Evolutionary conservation across 768 basidiomycete species (phyloP).

Genomic region (Filobasidium wieringae): DNA sequence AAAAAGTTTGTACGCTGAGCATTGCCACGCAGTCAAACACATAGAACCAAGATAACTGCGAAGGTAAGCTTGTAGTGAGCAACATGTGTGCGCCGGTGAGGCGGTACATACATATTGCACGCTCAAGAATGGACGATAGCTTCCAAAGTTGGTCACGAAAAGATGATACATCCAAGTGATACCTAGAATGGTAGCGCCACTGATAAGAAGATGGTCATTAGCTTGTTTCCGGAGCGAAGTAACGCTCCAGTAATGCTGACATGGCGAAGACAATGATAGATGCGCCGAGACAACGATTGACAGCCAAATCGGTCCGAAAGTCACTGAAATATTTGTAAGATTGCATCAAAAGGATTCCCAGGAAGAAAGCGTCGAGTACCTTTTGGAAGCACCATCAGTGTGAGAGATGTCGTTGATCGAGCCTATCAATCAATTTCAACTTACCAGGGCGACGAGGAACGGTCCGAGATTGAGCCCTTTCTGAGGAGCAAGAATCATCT

Average conservation of each 20-base stretch:
- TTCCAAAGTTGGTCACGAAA: conserved; percentile 3
- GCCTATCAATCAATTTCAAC: background rate
- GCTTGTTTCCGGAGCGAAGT: background rate
- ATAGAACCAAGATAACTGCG: conserved; percentile 11
- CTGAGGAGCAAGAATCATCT: background rate
- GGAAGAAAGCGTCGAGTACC: conserved; percentile 9
- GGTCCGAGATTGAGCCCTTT: conserved; percentile 6
- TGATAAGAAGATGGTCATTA: background rate
- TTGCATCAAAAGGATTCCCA: conserved; percentile 8
- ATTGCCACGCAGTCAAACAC: conserved; percentile 4
- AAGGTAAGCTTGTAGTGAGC: background rate
- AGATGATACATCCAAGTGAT: conserved; percentile 7
- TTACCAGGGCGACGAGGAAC: conserved; percentile 5
- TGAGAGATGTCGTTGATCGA: background rate
- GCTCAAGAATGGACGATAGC: conserved; percentile 2
- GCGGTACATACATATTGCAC: background rate
- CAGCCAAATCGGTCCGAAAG: background rate
- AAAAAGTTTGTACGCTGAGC: conserved; percentile 4
- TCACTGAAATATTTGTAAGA: background rate
- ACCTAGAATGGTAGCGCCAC: background rate
- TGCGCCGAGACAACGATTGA: background rate
- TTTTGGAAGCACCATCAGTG: background rate
- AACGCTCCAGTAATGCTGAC: background rate
- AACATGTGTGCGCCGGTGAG: background rate
- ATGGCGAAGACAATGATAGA: background rate